A percentile compares a stretch with the other conserved stretches of the same genome.
Conservation (phyloP, 164 flowering plant genomes). For the Aristolochia californica region DNA sequence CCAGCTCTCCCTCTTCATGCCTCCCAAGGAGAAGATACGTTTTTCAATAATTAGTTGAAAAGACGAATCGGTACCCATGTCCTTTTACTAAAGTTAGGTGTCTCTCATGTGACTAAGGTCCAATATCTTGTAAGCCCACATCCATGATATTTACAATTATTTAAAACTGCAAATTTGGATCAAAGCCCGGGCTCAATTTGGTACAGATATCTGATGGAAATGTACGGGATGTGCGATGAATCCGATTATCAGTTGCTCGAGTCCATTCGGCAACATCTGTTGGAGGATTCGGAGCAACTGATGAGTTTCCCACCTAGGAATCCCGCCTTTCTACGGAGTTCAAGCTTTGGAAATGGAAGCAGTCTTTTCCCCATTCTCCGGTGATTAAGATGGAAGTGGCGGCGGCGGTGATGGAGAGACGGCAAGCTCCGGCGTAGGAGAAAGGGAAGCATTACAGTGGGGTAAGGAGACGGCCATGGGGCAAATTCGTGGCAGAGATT, state of each 20-base stretch:
- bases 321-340: conserved; percentile 32
- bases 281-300: conserved; percentile 27
- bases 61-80: too few species aligned
- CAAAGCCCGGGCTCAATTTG: too few species aligned
- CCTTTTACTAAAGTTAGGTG: too few species aligned
- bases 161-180: too few species aligned
- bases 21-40: too few species aligned
- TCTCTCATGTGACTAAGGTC: too few species aligned
- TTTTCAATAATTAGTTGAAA: too few species aligned
- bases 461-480: conserved; percentile 36
- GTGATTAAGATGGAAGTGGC: not conserved
- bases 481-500: conserved; percentile 35
- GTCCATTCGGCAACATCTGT: conserved; percentile 37
- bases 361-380: conserved; percentile 25
- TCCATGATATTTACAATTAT: too few species aligned
- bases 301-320: not conserved
- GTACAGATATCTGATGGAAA: not conserved
- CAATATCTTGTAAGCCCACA: too few species aligned
- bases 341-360: conserved; percentile 29
- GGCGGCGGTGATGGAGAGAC: not conserved
- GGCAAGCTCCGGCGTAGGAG: conserved; percentile 3
- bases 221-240: conserved; percentile 13
- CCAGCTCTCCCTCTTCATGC: too few species aligned
- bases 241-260: conserved; percentile 35
- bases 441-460: conserved; percentile 39